Conservation (phyloP, 2,329 filamentous ascomycete species). For the Alternaria sp. region DNA sequence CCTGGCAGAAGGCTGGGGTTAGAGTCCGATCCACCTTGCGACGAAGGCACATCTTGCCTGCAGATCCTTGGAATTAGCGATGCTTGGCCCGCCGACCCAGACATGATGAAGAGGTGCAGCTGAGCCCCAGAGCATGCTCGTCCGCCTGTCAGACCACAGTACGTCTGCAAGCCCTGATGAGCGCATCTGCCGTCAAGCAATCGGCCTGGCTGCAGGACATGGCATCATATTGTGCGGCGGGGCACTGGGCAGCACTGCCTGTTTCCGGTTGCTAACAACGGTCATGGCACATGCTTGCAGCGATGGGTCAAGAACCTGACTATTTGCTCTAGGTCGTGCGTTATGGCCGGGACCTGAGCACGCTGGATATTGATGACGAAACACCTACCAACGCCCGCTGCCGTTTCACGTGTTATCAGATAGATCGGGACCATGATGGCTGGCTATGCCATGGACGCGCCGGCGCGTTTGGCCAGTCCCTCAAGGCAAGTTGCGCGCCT, state of each 20-base stretch:
- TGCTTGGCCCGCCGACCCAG: conserved; percentile 15
- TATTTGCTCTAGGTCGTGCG: background rate
- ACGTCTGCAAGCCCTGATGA: conserved; percentile 6
- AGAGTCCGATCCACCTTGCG: conserved; percentile 37
- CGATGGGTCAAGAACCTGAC: conserved; percentile 11
- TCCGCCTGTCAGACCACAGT: conserved; percentile 23
- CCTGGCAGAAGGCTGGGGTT: conserved; percentile 37
- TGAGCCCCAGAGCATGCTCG: conserved; percentile 5
- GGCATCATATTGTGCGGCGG: conserved; percentile 18
- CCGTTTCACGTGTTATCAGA: conserved; percentile 41
- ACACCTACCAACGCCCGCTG: conserved; percentile 19
- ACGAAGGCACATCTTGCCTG: conserved; percentile 20
- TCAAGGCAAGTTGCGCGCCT: conserved; percentile 14
- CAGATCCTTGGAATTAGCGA: conserved; percentile 21
- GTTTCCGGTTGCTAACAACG: conserved; percentile 19
- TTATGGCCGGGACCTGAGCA: conserved; percentile 16
- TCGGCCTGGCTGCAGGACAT: conserved; percentile 6
- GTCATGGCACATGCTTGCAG: conserved; percentile 22
- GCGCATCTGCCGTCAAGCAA: conserved; percentile 8
- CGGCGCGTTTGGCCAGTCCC: conserved; percentile 13
- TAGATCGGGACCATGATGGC: conserved; percentile 15
- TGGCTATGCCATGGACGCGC: conserved; percentile 7
- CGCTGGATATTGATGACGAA: conserved; percentile 19
- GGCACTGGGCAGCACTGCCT: conserved; percentile 18
- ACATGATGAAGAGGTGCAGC: conserved; percentile 7